Conservation (phyloP, 345 rosid species). For the Populus nigra region DNA sequence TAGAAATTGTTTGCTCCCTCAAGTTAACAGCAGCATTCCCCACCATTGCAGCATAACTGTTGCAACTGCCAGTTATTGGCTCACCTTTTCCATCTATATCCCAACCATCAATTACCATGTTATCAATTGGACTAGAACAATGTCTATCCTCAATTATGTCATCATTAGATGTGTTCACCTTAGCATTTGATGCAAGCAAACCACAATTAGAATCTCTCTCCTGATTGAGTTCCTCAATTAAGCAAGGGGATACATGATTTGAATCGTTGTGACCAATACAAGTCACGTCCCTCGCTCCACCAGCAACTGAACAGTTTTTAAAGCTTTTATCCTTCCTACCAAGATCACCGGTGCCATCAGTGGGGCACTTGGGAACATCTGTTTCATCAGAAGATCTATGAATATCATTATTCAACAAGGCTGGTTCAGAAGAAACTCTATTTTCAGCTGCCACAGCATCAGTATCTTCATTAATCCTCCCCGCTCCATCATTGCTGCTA, state of each 20-base stretch:
- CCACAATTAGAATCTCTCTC: conserved; percentile 14
- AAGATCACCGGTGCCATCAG: background rate
- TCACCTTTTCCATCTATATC: background rate
- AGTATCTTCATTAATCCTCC: conserved; percentile 14
- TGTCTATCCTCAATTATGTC: background rate
- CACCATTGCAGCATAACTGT: background rate
- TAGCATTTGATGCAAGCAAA: conserved; percentile 1
- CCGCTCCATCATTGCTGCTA: conserved; percentile 15
- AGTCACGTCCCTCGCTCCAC: conserved; percentile 7
- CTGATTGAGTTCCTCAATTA: conserved; percentile 19
- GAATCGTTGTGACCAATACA: background rate
- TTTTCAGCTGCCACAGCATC: conserved; percentile 7
- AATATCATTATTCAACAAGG: conserved; percentile 8
- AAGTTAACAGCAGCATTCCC: background rate
- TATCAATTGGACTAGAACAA: background rate
- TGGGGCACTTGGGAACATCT: conserved; percentile 3
- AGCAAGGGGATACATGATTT: conserved; percentile 8
- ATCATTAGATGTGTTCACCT: background rate
- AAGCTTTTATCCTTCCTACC: conserved; percentile 7
- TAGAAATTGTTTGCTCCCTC: conserved; percentile 2
- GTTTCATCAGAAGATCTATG: conserved; percentile 17
- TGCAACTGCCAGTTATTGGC: background rate
- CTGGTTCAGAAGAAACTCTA: conserved; percentile 17
- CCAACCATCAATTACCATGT: background rate
- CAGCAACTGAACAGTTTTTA: conserved; percentile 9